Conservation (phyloP, 2,329 filamentous ascomycete species). For the Alternaria tenuissima region DNA sequence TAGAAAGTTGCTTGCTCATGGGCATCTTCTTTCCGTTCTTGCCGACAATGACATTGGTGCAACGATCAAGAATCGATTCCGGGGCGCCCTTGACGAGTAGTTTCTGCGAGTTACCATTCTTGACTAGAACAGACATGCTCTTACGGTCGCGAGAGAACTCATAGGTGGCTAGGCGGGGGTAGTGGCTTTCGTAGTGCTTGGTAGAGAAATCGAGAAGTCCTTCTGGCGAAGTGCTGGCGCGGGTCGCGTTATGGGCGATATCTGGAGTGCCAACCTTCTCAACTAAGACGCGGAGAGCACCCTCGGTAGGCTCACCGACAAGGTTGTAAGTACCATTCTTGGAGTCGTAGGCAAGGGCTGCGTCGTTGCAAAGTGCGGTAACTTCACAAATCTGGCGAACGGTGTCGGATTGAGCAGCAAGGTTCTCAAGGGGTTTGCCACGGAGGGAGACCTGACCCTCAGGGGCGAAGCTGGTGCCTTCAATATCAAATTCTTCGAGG, state of each 20-base stretch:
- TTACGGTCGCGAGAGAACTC: conserved; percentile 98
- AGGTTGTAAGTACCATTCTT: conserved; percentile 78
- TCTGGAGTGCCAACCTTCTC: conserved; percentile 94
- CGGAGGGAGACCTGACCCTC: conserved; percentile 75
- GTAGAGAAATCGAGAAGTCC: conserved; percentile 82
- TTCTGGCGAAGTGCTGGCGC: conserved; percentile 57
- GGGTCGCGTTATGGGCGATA: conserved; percentile 63
- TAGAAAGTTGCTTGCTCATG: conserved; percentile 72
- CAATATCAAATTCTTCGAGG: conserved; percentile 85
- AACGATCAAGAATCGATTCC: conserved; percentile 92
- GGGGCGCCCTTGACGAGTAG: conserved; percentile 96
- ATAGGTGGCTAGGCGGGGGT: conserved; percentile 82
- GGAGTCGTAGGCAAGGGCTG: conserved; percentile 81
- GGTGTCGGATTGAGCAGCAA: conserved; percentile 76
- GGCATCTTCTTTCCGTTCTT: conserved; percentile 78
- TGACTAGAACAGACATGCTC: conserved; percentile 97
- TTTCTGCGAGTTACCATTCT: conserved; percentile 73
- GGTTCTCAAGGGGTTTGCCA: conserved; percentile 73
- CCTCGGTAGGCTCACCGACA: conserved; percentile 95
- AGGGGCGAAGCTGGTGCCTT: conserved; percentile 92
- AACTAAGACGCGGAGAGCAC: conserved; percentile 85
- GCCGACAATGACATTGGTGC: conserved; percentile 81
- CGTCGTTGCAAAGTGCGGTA: conserved; percentile 84
- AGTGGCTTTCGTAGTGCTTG: conserved; percentile 79
- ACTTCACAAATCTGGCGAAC: conserved; percentile 78